A percentile compares a stretch with the other conserved stretches of the same genome.
Conservation (phyloP, 2,329 filamentous ascomycete genomes). For the Simplicillium sp. region DNA sequence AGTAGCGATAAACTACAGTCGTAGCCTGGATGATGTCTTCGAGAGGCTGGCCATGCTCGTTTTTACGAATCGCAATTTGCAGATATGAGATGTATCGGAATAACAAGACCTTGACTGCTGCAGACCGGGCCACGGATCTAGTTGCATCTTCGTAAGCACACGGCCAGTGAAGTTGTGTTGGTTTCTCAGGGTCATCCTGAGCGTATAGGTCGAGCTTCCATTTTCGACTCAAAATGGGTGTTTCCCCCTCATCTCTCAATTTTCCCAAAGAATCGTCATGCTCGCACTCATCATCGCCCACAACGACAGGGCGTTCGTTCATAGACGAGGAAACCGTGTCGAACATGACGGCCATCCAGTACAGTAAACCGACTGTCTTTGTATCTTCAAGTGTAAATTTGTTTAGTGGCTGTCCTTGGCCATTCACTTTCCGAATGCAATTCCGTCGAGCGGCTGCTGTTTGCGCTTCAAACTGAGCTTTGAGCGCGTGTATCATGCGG, state of each 20-base stretch:
- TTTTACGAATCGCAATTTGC: slow-evolving; percentile 36
- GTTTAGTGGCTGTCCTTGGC: too few species aligned
- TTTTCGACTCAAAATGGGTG: too few species aligned
- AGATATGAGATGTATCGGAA: slow-evolving; percentile 44
- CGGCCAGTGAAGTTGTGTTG: slow-evolving; percentile 31
- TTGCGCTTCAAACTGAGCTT: slow-evolving; percentile 11
- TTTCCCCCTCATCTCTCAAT: slow-evolving; percentile 4
- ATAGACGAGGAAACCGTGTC: slow-evolving; percentile 47
- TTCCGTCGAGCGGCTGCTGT: too few species aligned
- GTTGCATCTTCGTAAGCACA: slow-evolving; percentile 42
- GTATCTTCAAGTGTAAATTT: slow-evolving; percentile 12
- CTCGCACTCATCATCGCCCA: slow-evolving; percentile 14
- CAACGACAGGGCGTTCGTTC: slow-evolving; percentile 14
- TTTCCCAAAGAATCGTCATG: too few species aligned
- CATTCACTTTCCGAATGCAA: too few species aligned
- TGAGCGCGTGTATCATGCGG: slow-evolving; percentile 17
- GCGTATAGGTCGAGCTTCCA: too few species aligned
- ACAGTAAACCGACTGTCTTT: slow-evolving; percentile 41
- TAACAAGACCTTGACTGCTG: slow-evolving; percentile 48
- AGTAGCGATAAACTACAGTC: slow-evolving; percentile 40
- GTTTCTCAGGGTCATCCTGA: slow-evolving; percentile 14
- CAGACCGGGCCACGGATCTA: slow-evolving; percentile 36
- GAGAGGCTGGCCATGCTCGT: slow-evolving; percentile 22
- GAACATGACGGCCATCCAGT: slow-evolving; percentile 51
- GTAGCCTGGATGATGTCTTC: slow-evolving; percentile 38